These are phyloP conservation scores for Takashimella koratensis DNA, from an alignment of 1,284 basidiomycete species.

Conservation along the genomic window DNA sequence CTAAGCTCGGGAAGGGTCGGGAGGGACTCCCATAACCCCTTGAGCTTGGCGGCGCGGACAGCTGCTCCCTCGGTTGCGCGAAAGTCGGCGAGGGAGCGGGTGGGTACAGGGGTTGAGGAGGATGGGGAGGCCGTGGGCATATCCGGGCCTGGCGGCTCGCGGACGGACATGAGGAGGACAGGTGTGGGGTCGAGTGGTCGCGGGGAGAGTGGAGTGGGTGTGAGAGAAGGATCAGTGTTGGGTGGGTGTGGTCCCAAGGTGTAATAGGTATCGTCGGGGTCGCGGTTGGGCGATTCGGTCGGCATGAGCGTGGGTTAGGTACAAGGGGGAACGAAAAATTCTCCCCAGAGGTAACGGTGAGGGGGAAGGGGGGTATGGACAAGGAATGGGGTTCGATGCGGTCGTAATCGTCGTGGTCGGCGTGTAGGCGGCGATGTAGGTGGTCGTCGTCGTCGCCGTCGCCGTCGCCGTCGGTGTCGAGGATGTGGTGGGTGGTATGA, in stretches of 20 bases:
- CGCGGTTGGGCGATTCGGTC: no score
- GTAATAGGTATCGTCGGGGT: no score
- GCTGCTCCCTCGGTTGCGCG: slow-evolving; percentile 41
- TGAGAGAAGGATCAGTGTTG: slow-evolving; percentile 4
- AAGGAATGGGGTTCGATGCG: no score
- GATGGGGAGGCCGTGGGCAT: slow-evolving; percentile 1
- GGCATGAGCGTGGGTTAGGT: no score
- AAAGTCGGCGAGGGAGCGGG: slow-evolving; percentile 43
- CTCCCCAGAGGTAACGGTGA: no score
- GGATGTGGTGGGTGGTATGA: no score
- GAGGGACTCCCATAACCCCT: slow-evolving; percentile 45
- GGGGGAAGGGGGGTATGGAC: no score
- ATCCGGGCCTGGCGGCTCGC: slow-evolving; percentile 34
- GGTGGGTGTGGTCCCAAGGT: slow-evolving; percentile 11
- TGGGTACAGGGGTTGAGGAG: slow-evolving; percentile 13
- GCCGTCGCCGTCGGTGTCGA: no score
- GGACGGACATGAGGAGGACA: slow-evolving; percentile 16
- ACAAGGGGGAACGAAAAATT: no score
- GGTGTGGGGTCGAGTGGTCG: neutral
- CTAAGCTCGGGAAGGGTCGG: slow-evolving; percentile 35
- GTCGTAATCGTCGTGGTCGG: no score
- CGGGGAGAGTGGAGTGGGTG: slow-evolving; percentile 10
- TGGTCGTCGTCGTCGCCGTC: no score
- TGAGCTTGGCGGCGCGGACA: slow-evolving; percentile 39
- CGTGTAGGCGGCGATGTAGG: no score